A percentile compares a stretch with the other conserved stretches of the same genome.
Evolutionary conservation across 345 rosid species (phyloP).

Genomic region (Limnanthes douglasii): DNA sequence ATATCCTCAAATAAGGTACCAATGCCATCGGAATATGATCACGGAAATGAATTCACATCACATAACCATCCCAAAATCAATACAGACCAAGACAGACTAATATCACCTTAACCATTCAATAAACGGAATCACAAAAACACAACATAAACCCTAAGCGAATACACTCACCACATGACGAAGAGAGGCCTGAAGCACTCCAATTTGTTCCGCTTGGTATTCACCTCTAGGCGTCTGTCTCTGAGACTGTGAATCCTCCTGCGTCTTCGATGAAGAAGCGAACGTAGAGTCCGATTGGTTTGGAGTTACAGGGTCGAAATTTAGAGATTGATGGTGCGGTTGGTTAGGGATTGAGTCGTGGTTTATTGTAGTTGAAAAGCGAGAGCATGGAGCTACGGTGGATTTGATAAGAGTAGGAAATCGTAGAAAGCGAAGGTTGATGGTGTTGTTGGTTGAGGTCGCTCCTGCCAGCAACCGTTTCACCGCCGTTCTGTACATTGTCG

Average conservation of each 20-base stretch:
- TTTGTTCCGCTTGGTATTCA: constrained; percentile 62
- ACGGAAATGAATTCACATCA: no score
- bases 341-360: constrained; percentile 16
- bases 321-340: constrained; percentile 11
- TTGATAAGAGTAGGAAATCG: constrained; percentile 11
- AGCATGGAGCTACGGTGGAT: constrained; percentile 9
- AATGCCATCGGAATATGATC: no score
- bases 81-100: no score
- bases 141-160: no score
- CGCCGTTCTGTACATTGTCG: constrained; percentile 48
- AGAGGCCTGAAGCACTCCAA: constrained; percentile 64
- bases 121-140: not conserved
- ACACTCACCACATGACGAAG: constrained; percentile 64
- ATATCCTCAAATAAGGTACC: not conserved
- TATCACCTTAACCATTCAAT: no score
- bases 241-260: constrained; percentile 22
- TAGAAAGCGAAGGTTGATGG: constrained; percentile 9
- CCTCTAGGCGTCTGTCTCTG: constrained; percentile 30
- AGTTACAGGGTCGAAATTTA: constrained; percentile 2
- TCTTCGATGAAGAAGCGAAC: constrained; percentile 14
- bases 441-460: constrained; percentile 3
- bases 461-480: constrained; percentile 32
- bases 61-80: not conserved
- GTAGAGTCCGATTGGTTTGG: constrained; percentile 22
- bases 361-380: constrained; percentile 22